Evolutionary conservation across 2,329 filamentous ascomycete species (phyloP).

Genomic region (Pseudomassariella vexata): DNA sequence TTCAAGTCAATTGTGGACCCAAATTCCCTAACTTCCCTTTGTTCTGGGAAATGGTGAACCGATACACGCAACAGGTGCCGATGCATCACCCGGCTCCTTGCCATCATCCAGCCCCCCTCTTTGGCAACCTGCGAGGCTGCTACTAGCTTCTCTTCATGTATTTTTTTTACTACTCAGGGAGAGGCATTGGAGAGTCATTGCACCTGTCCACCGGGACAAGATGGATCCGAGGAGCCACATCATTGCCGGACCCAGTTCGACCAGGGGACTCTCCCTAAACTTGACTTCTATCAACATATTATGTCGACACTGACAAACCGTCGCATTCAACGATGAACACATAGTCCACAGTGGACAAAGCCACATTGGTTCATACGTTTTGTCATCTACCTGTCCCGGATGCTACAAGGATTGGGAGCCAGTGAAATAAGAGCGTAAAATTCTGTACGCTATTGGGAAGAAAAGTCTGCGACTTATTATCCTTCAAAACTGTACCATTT

Average conservation of each 20-base stretch:
- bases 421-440: slow-evolving; percentile 2
- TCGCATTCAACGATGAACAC: too few species aligned
- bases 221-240: too few species aligned
- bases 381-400: too few species aligned
- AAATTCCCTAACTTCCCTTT: slow-evolving; percentile 42
- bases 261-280: too few species aligned
- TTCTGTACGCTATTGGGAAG: neutral
- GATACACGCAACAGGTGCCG: slow-evolving; percentile 43
- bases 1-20: slow-evolving; percentile 30
- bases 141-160: slow-evolving; percentile 28
- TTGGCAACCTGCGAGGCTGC: slow-evolving; percentile 46
- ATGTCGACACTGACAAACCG: too few species aligned
- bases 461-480: slow-evolving; percentile 4
- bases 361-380: too few species aligned
- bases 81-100: slow-evolving; percentile 45
- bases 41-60: slow-evolving; percentile 44
- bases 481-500: slow-evolving; percentile 17
- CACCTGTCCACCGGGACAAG: neutral
- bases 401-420: slow-evolving; percentile 9
- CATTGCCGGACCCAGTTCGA: neutral
- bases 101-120: slow-evolving; percentile 46
- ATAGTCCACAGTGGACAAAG: too few species aligned
- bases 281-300: too few species aligned
- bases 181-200: slow-evolving; percentile 7
- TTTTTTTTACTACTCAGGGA: slow-evolving; percentile 1